A percentile compares a stretch with the other conserved stretches of the same genome.
Evolutionary conservation across 495 filamentous ascomycete genomes (phyloP).

Genomic region (Annulohypoxylon stygium): DNA sequence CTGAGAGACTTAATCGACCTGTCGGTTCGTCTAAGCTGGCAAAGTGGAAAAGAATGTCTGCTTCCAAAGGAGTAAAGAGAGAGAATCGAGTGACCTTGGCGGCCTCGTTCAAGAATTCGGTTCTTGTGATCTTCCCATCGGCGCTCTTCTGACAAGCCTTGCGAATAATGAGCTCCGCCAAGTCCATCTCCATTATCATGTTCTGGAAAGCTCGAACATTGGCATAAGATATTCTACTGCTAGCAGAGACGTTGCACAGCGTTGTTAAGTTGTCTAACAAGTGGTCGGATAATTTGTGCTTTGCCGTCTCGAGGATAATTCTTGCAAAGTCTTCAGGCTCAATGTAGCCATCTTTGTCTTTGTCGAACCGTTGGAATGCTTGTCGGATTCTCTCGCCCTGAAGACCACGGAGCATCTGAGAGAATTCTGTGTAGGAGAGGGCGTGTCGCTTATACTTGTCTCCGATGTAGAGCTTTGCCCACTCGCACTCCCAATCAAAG

Average conservation of each 20-base stretch:
- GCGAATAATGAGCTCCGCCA: slow-evolving; percentile 91
- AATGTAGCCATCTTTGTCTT: slow-evolving; percentile 96
- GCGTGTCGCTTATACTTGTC: slow-evolving; percentile 84
- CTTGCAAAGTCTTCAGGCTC: slow-evolving; percentile 95
- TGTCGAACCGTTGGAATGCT: slow-evolving; percentile 92
- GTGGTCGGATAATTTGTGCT: slow-evolving; percentile 97
- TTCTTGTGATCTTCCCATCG: slow-evolving; percentile 92
- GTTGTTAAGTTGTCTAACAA: slow-evolving; percentile 93
- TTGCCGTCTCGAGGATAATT: slow-evolving; percentile 93
- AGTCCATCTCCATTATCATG: slow-evolving; percentile 95
- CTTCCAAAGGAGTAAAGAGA: slow-evolving; percentile 97
- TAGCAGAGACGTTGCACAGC: slow-evolving; percentile 92
- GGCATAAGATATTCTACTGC: slow-evolving; percentile 95
- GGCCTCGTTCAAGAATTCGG: slow-evolving; percentile 96
- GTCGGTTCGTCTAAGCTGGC: slow-evolving; percentile 91
- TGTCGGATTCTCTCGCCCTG: slow-evolving; percentile 96
- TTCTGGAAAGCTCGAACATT: slow-evolving; percentile 98
- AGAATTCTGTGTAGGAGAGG: slow-evolving; percentile 96
- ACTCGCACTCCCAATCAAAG: slow-evolving; percentile 97
- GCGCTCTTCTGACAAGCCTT: slow-evolving; percentile 84
- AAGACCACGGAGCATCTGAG: slow-evolving; percentile 95
- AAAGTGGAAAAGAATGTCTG: slow-evolving; percentile 98
- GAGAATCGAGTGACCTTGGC: slow-evolving; percentile 90
- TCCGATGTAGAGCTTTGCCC: slow-evolving; percentile 95
- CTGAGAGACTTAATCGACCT: slow-evolving; percentile 81